Percentiles rank a stretch among this genome's conserved stretches.
These are phyloP conservation scores for Linum trigynum DNA, from an alignment of 345 rosid species.

Conservation along the genomic window DNA sequence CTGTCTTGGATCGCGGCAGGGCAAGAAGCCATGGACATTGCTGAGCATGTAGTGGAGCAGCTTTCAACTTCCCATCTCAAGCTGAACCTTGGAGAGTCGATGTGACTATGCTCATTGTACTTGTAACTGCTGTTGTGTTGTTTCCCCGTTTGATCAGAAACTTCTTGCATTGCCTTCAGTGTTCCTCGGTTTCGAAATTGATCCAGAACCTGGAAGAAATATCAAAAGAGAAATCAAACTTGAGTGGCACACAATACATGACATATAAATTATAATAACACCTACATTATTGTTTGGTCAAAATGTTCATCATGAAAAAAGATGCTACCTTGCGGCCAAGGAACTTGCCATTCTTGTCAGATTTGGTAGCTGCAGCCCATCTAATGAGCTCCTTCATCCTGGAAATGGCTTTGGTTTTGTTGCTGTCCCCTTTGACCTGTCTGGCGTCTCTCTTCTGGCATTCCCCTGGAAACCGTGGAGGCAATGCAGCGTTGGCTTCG, in stretches of 20 bases:
- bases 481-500: slow-evolving; percentile 10
- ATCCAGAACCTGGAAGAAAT: slow-evolving; percentile 28
- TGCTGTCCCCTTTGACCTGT: slow-evolving; percentile 24
- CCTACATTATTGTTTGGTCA: neutral
- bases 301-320: neutral
- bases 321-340: slow-evolving; percentile 50
- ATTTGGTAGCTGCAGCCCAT: slow-evolving; percentile 75
- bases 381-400: slow-evolving; percentile 69
- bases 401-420: slow-evolving; percentile 43
- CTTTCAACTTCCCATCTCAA: slow-evolving; percentile 75
- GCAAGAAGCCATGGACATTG: slow-evolving; percentile 45
- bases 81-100: slow-evolving; percentile 60
- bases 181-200: slow-evolving; percentile 36
- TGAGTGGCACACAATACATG: neutral
- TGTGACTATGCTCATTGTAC: neutral
- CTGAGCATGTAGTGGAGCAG: slow-evolving; percentile 42
- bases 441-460: slow-evolving; percentile 14
- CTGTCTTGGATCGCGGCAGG: slow-evolving; percentile 32
- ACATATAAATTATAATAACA: neutral
- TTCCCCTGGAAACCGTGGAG: slow-evolving; percentile 12
- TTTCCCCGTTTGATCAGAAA: slow-evolving; percentile 31
- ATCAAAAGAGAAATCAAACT: neutral
- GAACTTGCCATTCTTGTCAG: slow-evolving; percentile 53
- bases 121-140: neutral
- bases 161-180: slow-evolving; percentile 40